phyloP scores from a whole-genome alignment of 2,329 filamentous ascomycete species.

The Fusarium buxicola region DNA sequence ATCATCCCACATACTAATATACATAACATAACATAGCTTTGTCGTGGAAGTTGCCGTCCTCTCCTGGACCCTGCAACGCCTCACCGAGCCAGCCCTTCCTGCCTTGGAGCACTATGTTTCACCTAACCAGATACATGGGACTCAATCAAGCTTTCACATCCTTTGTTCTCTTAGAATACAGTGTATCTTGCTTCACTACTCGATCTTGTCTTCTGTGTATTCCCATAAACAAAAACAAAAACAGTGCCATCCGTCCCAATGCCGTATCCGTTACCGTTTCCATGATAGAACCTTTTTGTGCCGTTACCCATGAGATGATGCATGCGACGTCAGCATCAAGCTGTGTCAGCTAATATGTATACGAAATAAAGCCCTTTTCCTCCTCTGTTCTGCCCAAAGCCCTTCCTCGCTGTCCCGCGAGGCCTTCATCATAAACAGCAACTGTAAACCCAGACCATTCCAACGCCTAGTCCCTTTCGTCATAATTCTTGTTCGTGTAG shows the following conservation, averaged over 20 bases:
- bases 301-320: conserved; percentile 45
- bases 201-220: conserved; percentile 17
- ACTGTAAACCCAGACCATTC: conserved; percentile 20
- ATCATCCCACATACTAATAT: no score
- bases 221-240: conserved; percentile 10
- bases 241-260: conserved; percentile 33
- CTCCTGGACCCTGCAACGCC: conserved; percentile 18
- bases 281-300: conserved; percentile 44
- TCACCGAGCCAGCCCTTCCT: neutral
- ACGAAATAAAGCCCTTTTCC: conserved; percentile 40
- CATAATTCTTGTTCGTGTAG: conserved; percentile 31
- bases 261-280: conserved; percentile 31
- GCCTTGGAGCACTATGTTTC: conserved; percentile 17
- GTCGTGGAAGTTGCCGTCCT: neutral
- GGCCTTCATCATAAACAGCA: conserved; percentile 31
- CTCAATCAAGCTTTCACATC: conserved; percentile 9
- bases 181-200: conserved; percentile 15
- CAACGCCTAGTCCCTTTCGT: conserved; percentile 25
- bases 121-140: conserved; percentile 6
- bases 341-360: conserved; percentile 39
- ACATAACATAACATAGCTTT: conserved; percentile 8
- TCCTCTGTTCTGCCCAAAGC: conserved; percentile 16
- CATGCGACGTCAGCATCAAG: conserved; percentile 43
- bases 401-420: conserved; percentile 27
- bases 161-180: conserved; percentile 21